A percentile compares a stretch with the other conserved stretches of the same genome.
phyloP scores from a whole-genome alignment of 441 rosid genomes.

The Theobroma grandiflorum region DNA sequence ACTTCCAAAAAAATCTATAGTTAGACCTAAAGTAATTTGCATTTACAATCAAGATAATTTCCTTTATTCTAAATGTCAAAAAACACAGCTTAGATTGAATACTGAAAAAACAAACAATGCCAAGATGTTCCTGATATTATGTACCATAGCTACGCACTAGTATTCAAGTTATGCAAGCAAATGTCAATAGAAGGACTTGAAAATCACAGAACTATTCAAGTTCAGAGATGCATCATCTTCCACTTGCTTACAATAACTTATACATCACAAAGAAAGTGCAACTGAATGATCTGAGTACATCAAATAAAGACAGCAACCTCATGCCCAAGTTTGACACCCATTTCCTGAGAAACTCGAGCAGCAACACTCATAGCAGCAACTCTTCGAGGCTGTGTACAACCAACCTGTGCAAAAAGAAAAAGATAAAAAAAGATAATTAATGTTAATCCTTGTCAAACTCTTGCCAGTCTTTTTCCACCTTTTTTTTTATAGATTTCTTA shows the following conservation, averaged over 20 bases:
- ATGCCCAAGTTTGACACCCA: conserved; percentile 98
- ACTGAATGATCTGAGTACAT: not conserved
- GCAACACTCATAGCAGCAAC: conserved; percentile 99
- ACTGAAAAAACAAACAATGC: not conserved
- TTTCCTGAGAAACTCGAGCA: conserved; percentile 97
- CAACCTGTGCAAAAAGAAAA: conserved; percentile 54
- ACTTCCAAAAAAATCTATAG: not conserved
- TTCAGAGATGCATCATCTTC: not conserved
- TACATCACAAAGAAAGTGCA: not conserved
- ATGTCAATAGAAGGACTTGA: not conserved
- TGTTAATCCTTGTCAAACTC: not conserved
- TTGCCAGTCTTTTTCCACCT: not conserved
- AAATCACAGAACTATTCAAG: not conserved
- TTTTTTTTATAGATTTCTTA: not conserved
- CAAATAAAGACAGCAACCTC: conserved; percentile 54
- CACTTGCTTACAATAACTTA: not conserved
- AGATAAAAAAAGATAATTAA: not conserved
- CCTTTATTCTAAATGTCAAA: not conserved
- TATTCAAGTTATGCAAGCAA: not conserved
- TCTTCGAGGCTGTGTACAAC: conserved; percentile 96
- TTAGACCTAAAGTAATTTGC: not conserved
- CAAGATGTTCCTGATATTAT: not conserved
- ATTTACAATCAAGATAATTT: not conserved
- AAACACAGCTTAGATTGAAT: not conserved
- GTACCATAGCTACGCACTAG: not conserved